A percentile compares a stretch with the other conserved stretches of the same genome.
phyloP scores from a whole-genome alignment of 768 basidiomycete genomes.

The Leccinum arenicola region DNA sequence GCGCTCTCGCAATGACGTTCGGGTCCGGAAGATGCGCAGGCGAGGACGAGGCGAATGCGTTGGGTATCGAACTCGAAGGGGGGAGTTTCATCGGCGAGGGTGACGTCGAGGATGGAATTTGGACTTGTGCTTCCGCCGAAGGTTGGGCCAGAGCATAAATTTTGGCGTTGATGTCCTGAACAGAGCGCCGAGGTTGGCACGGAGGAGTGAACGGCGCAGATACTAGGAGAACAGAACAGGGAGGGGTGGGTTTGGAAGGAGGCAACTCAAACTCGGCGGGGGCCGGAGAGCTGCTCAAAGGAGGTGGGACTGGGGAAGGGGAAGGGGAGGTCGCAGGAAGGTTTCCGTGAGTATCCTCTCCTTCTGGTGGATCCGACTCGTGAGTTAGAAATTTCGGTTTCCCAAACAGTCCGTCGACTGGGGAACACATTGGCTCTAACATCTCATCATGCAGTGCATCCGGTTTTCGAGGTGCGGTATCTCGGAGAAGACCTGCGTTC shows the following conservation, averaged over 20 bases:
- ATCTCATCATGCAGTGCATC: neutral
- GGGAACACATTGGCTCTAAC: neutral
- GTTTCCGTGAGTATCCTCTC: neutral
- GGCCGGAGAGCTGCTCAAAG: constrained; percentile 30
- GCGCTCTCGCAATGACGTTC: constrained; percentile 49
- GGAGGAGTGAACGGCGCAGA: neutral
- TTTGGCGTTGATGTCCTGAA: constrained; percentile 24
- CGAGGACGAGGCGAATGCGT: constrained; percentile 19
- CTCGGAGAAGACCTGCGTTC: constrained; percentile 22
- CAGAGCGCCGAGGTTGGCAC: neutral
- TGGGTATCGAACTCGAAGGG: constrained; percentile 15
- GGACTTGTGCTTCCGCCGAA: constrained; percentile 28
- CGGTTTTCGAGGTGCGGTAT: constrained; percentile 3
- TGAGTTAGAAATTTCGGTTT: constrained; percentile 34
- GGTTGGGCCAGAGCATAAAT: constrained; percentile 1
- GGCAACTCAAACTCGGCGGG: constrained; percentile 3
- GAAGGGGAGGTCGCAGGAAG: constrained; percentile 5
- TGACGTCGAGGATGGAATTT: constrained; percentile 58
- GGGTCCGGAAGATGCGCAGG: constrained; percentile 39
- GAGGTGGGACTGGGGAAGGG: constrained; percentile 20
- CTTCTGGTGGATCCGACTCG: constrained; percentile 20
- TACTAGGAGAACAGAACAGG: neutral
- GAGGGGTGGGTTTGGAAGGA: neutral
- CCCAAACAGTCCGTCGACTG: constrained; percentile 27
- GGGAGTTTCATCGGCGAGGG: constrained; percentile 52